Conservation (phyloP, 805 yeast species). For the Pichia scutulata region DNA sequence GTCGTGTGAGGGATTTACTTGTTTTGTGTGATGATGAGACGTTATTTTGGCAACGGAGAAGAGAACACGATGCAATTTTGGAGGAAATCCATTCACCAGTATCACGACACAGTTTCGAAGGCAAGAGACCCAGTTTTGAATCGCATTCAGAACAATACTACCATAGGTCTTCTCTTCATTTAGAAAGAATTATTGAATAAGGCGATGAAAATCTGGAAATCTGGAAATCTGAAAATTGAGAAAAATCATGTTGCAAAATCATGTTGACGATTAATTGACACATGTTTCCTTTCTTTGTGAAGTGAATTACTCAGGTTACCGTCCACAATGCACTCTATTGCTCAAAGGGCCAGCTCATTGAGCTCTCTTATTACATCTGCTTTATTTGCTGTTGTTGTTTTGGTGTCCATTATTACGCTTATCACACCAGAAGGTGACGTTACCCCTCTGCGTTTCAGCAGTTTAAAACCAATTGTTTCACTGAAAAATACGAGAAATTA, state of each 20-base stretch:
- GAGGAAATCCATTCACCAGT: constrained; percentile 2
- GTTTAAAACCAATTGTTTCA: constrained; percentile 17
- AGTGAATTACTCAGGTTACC: neutral
- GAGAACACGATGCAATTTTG: neutral
- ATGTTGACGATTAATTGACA: neutral
- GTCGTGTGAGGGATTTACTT: neutral
- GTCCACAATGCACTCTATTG: constrained; percentile 4
- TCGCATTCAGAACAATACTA: neutral
- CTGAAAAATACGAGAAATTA: constrained; percentile 23
- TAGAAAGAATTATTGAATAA: neutral
- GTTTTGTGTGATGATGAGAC: neutral
- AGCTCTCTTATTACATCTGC: constrained; percentile 38
- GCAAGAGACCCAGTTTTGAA: neutral
- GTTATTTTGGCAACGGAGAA: neutral
- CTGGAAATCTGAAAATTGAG: too few species aligned
- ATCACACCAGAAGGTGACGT: constrained; percentile 25
- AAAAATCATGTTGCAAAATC: neutral
- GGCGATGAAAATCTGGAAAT: neutral
- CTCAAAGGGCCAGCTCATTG: constrained; percentile 6
- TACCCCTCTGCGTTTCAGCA: constrained; percentile 37
- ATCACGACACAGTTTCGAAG: constrained; percentile 3
- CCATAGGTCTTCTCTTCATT: neutral
- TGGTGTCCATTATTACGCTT: constrained; percentile 34
- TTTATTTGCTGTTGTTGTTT: constrained; percentile 37
- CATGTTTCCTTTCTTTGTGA: neutral